Conservation (phyloP, 2,329 filamentous ascomycete genomes). For the Raffaelea albimanens region DNA sequence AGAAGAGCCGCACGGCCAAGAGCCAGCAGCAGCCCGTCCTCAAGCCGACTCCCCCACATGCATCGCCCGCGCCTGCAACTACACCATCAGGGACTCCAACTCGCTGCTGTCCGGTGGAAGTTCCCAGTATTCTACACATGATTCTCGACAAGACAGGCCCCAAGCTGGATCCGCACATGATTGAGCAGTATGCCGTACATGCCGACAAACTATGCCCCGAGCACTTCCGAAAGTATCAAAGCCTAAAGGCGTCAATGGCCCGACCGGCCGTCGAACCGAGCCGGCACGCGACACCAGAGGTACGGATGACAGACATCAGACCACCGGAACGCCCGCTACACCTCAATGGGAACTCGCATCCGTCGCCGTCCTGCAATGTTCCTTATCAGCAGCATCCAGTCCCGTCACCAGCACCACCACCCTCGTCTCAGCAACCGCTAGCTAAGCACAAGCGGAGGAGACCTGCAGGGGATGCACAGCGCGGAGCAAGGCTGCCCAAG, state of each 20-base stretch:
- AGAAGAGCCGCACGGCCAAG: background rate
- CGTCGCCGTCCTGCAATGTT: no score
- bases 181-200: slow-evolving; percentile 5
- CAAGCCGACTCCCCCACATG: background rate
- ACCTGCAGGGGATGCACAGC: background rate
- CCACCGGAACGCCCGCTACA: background rate
- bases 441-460: background rate
- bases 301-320: background rate
- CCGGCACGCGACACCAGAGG: background rate
- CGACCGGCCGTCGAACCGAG: background rate
- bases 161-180: slow-evolving; percentile 9
- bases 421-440: background rate
- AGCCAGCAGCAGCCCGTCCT: no score
- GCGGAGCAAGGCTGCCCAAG: background rate
- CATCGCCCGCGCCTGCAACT: background rate
- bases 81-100: background rate
- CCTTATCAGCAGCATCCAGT: no score
- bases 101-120: slow-evolving; percentile 11
- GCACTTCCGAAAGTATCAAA: slow-evolving; percentile 6
- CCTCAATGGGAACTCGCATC: no score
- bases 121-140: slow-evolving; percentile 11
- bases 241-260: background rate
- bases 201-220: slow-evolving; percentile 3
- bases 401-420: background rate
- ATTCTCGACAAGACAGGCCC: slow-evolving; percentile 7